phyloP scores from a whole-genome alignment of 2,329 filamentous ascomycete genomes.

The Aspergillus ruber region DNA sequence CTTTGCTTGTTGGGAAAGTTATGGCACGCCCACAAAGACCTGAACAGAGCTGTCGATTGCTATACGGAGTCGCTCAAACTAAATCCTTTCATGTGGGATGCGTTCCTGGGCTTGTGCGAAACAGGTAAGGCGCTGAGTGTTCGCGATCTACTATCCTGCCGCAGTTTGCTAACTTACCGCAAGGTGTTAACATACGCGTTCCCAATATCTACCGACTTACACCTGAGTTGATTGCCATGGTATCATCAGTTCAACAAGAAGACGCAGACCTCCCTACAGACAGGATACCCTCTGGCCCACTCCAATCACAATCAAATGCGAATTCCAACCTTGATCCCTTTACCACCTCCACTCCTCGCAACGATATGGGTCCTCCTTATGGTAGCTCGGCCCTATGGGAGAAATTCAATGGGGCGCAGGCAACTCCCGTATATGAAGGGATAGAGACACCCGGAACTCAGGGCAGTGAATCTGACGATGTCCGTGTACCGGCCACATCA shows the following conservation, averaged over 20 bases:
- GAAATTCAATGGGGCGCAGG: conserved; percentile 36
- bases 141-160: not conserved
- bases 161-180: conserved; percentile 5
- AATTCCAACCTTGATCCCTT: conserved; percentile 40
- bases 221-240: conserved; percentile 52
- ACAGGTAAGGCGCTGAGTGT: conserved; percentile 44
- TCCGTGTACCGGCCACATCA: conserved; percentile 23
- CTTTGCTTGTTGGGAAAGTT: conserved; percentile 80
- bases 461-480: conserved; percentile 37
- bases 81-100: conserved; percentile 98
- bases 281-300: conserved; percentile 21
- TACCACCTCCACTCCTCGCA: conserved; percentile 25
- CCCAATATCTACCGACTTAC: conserved; percentile 80
- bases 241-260: conserved; percentile 32
- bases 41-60: conserved; percentile 74
- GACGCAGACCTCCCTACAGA: conserved; percentile 26
- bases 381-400: conserved; percentile 44
- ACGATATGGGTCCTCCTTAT: conserved; percentile 27
- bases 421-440: conserved; percentile 43
- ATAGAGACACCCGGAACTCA: conserved; percentile 59
- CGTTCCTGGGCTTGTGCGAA: conserved; percentile 82
- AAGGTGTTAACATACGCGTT: conserved; percentile 72
- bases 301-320: conserved; percentile 32
- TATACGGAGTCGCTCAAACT: conserved; percentile 83
- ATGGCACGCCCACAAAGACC: conserved; percentile 70